phyloP scores from a whole-genome alignment of 2,329 filamentous ascomycete genomes.

The Botryotinia calthae region DNA sequence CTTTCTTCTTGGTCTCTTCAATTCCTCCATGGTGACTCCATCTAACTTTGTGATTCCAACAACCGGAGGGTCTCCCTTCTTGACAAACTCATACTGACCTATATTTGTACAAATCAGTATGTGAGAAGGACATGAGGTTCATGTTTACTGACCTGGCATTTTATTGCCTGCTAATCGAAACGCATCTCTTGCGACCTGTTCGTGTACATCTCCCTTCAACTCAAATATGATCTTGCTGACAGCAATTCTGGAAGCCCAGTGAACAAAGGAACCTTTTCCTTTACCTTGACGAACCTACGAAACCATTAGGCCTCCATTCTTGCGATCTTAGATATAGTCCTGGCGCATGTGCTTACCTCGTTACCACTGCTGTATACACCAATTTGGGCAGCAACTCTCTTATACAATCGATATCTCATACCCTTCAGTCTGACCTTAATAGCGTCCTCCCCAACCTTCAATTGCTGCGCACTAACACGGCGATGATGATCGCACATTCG shows the following conservation, averaged over 20 bases:
- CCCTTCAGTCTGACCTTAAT: slow-evolving; percentile 87
- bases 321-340: not conserved
- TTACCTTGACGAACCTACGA: slow-evolving; percentile 91
- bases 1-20: slow-evolving; percentile 72
- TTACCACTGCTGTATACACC: slow-evolving; percentile 96
- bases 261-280: slow-evolving; percentile 95
- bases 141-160: slow-evolving; percentile 68
- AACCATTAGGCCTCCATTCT: slow-evolving; percentile 20
- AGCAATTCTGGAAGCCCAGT: slow-evolving; percentile 87
- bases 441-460: slow-evolving; percentile 90
- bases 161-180: slow-evolving; percentile 94
- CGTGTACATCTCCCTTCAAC: slow-evolving; percentile 86
- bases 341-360: slow-evolving; percentile 56
- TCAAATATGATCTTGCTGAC: slow-evolving; percentile 93
- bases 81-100: slow-evolving; percentile 90
- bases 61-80: slow-evolving; percentile 83
- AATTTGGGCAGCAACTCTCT: slow-evolving; percentile 85
- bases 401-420: slow-evolving; percentile 89
- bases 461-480: slow-evolving; percentile 78
- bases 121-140: not conserved
- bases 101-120: slow-evolving; percentile 31
- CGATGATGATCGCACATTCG: slow-evolving; percentile 93
- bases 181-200: slow-evolving; percentile 89
- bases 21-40: slow-evolving; percentile 75
- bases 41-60: slow-evolving; percentile 90